These are phyloP conservation scores for Taphrina deformans DNA, from an alignment of 1,139 yeast genomes.

Conservation along the genomic window DNA sequence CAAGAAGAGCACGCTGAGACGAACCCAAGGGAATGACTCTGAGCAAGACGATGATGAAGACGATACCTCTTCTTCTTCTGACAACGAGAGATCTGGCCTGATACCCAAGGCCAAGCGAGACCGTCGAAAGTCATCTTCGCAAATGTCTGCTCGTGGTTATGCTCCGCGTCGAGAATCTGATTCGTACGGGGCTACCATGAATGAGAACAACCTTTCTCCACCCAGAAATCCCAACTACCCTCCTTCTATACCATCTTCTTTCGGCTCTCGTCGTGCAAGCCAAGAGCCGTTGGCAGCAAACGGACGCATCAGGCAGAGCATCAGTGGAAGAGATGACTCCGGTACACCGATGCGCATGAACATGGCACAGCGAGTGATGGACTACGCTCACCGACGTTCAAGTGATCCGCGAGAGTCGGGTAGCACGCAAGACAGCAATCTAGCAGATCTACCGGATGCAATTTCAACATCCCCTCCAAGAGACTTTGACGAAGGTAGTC, in stretches of 20 bases:
- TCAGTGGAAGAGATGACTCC: conserved; percentile 26
- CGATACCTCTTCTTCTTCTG: conserved; percentile 3
- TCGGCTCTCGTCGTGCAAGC: conserved; percentile 22
- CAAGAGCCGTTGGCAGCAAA: background rate
- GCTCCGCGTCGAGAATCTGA: conserved; percentile 14
- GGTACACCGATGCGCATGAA: conserved; percentile 23
- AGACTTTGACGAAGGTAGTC: background rate
- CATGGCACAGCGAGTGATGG: conserved; percentile 33
- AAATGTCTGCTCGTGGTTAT: conserved; percentile 13
- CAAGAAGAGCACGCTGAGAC: conserved; percentile 9
- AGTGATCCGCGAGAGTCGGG: background rate
- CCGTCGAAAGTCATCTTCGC: conserved; percentile 31
- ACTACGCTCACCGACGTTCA: conserved; percentile 1
- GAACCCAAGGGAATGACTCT: background rate
- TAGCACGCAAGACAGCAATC: background rate
- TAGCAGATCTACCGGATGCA: conserved; percentile 24
- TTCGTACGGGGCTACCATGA: conserved; percentile 19
- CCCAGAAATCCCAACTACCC: conserved; percentile 29
- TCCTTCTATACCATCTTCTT: conserved; percentile 31
- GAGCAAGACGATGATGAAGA: conserved; percentile 6
- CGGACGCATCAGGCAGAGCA: conserved; percentile 7
- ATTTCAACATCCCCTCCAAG: conserved; percentile 23
- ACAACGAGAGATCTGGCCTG: conserved; percentile 26
- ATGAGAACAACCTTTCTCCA: background rate
- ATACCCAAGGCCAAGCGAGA: conserved; percentile 3